Evolutionary conservation across 2,329 filamentous ascomycete genomes (phyloP).

Genomic region (Penicillium thymicola): DNA sequence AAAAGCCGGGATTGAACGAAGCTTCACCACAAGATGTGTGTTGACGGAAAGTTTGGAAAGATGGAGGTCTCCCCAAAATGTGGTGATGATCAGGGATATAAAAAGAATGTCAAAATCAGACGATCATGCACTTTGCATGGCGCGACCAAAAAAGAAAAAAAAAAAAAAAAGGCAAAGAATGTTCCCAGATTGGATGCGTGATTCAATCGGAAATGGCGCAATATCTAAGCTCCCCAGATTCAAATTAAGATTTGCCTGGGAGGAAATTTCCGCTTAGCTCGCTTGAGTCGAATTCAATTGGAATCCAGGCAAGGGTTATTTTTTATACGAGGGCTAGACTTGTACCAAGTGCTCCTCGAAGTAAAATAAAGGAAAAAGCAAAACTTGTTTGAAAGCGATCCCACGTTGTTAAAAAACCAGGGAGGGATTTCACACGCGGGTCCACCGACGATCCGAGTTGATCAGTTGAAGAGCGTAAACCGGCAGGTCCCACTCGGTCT

Average conservation of each 20-base stretch:
- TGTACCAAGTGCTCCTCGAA: neutral
- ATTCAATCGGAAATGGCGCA: constrained; percentile 23
- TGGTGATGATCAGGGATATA: constrained; percentile 18
- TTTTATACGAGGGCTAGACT: constrained; percentile 5
- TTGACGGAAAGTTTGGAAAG: neutral
- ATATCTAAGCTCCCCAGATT: constrained; percentile 24
- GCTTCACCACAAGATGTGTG: neutral
- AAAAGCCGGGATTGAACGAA: constrained; percentile 1
- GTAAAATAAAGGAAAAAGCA: neutral
- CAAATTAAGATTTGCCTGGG: constrained; percentile 4
- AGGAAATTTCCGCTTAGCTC: constrained; percentile 8
- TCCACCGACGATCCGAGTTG: constrained; percentile 27
- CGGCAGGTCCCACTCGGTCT: constrained; percentile 24
- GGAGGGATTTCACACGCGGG: constrained; percentile 8
- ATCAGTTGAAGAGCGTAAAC: constrained; percentile 11
- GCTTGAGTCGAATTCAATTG: neutral
- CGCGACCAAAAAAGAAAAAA: constrained; percentile 1
- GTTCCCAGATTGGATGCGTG: constrained; percentile 14
- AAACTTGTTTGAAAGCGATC: neutral
- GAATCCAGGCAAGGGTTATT: neutral
- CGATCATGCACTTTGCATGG: constrained; percentile 16
- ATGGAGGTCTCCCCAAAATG: neutral
- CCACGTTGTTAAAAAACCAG: neutral
- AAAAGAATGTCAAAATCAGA: constrained; percentile 4
- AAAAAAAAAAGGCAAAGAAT: constrained; percentile 8